A percentile compares a stretch with the other conserved stretches of the same genome.
These are phyloP conservation scores for Solanum lignicaule DNA, from an alignment of 257 asterid genomes.

Conservation along the genomic window DNA sequence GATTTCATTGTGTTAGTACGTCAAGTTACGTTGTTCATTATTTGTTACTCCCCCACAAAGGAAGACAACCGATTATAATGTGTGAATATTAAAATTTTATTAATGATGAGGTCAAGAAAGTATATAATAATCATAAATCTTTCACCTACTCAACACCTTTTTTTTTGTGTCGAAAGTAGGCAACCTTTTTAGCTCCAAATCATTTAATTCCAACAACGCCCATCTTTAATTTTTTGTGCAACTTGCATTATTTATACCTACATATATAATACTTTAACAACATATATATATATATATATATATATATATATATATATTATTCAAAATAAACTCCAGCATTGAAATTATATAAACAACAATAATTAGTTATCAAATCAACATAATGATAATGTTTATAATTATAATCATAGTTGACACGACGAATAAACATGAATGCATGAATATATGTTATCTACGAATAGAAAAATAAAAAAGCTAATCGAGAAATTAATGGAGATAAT, in stretches of 20 bases:
- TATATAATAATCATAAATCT: background rate
- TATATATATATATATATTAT: background rate
- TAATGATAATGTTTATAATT: background rate
- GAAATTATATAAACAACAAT: background rate
- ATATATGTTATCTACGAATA: background rate
- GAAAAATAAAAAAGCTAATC: background rate
- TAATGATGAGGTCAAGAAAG: conserved; percentile 21
- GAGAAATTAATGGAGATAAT: background rate
- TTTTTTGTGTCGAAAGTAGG: conserved; percentile 24
- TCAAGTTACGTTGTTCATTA: background rate
- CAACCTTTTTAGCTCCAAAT: conserved; percentile 21
- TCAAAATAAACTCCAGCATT: background rate
- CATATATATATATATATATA: background rate
- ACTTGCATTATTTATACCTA: background rate
- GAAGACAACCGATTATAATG: background rate
- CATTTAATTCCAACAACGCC: background rate
- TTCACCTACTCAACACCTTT: conserved; percentile 29
- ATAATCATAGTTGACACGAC: background rate
- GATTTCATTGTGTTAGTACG: background rate
- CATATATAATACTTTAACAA: background rate
- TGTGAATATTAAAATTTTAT: background rate
- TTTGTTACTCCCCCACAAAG: background rate
- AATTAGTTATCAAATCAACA: background rate
- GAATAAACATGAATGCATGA: background rate
- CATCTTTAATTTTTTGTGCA: background rate